Base-by-base conservation (phyloP, 2,329 filamentous ascomycete genomes). In the Fusarium redolens region DNA sequence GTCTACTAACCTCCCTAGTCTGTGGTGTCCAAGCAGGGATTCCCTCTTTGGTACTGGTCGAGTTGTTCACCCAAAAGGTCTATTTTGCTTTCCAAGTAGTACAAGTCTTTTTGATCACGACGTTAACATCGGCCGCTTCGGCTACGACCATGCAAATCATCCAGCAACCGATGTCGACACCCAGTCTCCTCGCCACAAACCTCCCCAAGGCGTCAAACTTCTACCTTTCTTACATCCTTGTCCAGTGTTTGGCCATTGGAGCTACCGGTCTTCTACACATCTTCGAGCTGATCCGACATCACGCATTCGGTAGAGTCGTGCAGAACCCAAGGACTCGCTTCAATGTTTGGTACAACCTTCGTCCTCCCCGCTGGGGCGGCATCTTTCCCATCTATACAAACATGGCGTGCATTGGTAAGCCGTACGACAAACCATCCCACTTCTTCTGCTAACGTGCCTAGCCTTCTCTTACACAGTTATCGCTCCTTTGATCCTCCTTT, bases 61-160 rank as follows among this genome's bases (percentile, higher is more conserved):
- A 99, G 81, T 85, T 98, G 13, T 95, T 94, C 65, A 95, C 94
- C 0, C 94, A 98, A 79, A 96, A 95, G 78, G 93, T 91, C 75
- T 98, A 97, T 86, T 99, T 97, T 78, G 90, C 89, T 50, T 97
- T 97, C 84, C 94, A 96, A 81, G 90, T 98, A 47, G 87, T 98
- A 25, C 95, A 98, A 80, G 93, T 97, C 48, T 98, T 98, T 84
- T 84, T 98, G 64, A 90, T 98, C 54, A 91, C 93, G 1, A 97
- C 96, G 0, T 74, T 98, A 35, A 89, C 93, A 4, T 96, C 94
- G 20, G 92, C 94, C 3, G 95, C 95, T 14, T 90, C 94, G 6
- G 88, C 92, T 11, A 90, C 93, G 0, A 86, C 91, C 4, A 83
- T 87, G 30, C 76, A 90, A 25, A 91, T 97, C 52, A 84, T 91